Evolutionary conservation across 768 basidiomycete genomes (phyloP), one percentile per base, ranked within the genome.

Genomic region (Hebeloma cylindrosporum): DNA sequence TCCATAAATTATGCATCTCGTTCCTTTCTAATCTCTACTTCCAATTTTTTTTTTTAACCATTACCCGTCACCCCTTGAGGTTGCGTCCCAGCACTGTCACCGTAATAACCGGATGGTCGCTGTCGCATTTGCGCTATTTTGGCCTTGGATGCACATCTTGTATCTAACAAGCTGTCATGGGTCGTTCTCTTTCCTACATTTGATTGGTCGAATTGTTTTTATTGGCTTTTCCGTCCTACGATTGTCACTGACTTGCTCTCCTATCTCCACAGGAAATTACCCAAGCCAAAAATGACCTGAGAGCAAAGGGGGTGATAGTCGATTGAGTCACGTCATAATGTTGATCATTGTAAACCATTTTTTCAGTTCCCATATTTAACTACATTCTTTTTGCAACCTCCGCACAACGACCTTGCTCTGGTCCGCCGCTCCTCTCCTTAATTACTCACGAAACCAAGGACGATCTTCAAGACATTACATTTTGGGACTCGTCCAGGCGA

Each of bases 291-390:
- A 66, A 79, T 50, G 82, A 82, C 48, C 58, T 86, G 44, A 71
- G 83, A 57, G 61, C 69, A 43, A 73, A 69, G 49, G 83, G 81
- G 7, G 80, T 86, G 22, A 73, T 70, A 18, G 80, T 85, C 42
- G 84, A 85, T 49, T 67, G 55, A 59, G 47, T 17, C 27, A 25
- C 16, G 16, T 39, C 29, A 31, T 20, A 47, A 22, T 46, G 38
- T 45, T 33, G 26, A 43, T 46, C 30, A 44, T 41, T 45, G 30
- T 33, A 17, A 30, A 17, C 28, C 29, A 22, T 25, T 33, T 17
- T 27, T 34, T n/a, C 25, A 40, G 38, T 40, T 28, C 27, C 21
- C 20, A 21, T 4, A 28, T 13, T 20, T 36, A 25, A 47, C 40
- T 41, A 47, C 27, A 47, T 14, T 14, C 16, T 3, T 32, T 39